These are phyloP conservation scores for Botrytis fragariae DNA, from an alignment of 2,329 filamentous ascomycete genomes.

Conservation along the genomic window DNA sequence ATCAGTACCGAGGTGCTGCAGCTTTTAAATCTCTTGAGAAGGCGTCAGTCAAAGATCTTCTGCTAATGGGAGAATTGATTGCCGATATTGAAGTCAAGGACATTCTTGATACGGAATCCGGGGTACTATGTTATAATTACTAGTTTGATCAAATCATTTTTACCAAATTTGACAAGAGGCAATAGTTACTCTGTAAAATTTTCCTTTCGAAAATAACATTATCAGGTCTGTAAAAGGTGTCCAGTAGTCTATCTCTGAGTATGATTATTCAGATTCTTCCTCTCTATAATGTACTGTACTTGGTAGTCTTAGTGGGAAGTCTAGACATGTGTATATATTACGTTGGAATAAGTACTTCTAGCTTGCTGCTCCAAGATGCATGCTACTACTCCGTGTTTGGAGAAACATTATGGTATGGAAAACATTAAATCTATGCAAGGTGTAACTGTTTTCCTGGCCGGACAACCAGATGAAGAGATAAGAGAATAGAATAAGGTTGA, in stretches of 20 bases:
- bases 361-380: no score
- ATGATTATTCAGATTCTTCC: background rate
- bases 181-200: rapidly evolving
- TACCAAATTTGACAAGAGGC: background rate
- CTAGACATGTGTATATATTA: background rate
- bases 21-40: background rate
- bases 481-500: no score
- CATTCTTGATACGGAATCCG: background rate
- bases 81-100: background rate
- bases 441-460: background rate
- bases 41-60: background rate
- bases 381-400: background rate
- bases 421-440: background rate
- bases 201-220: background rate
- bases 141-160: background rate
- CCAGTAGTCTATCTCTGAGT: background rate
- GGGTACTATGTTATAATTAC: background rate
- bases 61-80: background rate
- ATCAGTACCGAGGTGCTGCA: background rate
- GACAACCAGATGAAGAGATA: no score
- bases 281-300: no score
- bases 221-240: background rate
- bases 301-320: no score
- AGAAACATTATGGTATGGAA: background rate
- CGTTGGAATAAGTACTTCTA: background rate